Conservation (phyloP, 2,329 filamentous ascomycete genomes). For the Colletotrichum siamense region DNA sequence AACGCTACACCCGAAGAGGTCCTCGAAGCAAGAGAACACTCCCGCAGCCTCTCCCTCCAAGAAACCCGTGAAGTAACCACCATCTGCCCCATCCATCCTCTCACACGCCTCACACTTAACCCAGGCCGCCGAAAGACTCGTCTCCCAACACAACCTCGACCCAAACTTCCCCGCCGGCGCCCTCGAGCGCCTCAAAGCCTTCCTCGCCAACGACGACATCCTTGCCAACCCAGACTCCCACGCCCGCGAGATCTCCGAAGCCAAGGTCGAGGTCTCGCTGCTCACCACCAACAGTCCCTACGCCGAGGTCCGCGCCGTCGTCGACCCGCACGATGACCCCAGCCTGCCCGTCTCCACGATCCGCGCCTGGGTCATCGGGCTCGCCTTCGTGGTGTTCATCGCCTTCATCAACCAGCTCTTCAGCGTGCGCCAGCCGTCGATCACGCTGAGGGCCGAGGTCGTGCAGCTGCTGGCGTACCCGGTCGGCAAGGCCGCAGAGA, state of each 20-base stretch:
- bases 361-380: constrained; percentile 42
- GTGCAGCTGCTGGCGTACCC: constrained; percentile 46
- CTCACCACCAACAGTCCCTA: constrained; percentile 41
- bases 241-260: constrained; percentile 31
- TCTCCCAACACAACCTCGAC: constrained; percentile 48
- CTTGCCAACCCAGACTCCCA: constrained; percentile 30
- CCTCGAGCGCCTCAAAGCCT: constrained; percentile 44
- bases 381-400: constrained; percentile 36
- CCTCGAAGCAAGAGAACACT: constrained; percentile 26
- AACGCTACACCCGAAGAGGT: constrained; percentile 30
- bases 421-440: constrained; percentile 44
- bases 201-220: constrained; percentile 32
- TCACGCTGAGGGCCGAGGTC: constrained; percentile 43
- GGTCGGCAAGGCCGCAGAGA: constrained; percentile 37
- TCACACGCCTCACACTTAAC: constrained; percentile 16
- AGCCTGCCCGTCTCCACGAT: constrained; percentile 46
- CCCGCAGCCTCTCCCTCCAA: background rate
- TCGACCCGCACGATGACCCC: constrained; percentile 47
- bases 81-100: background rate
- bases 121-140: constrained; percentile 28
- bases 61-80: background rate
- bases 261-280: constrained; percentile 36
- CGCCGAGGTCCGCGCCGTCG: constrained; percentile 49
- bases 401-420: constrained; percentile 44
- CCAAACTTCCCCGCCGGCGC: constrained; percentile 51